Base-by-base conservation (phyloP, 2,329 filamentous ascomycete species). In the Aspergillus tanneri region DNA sequence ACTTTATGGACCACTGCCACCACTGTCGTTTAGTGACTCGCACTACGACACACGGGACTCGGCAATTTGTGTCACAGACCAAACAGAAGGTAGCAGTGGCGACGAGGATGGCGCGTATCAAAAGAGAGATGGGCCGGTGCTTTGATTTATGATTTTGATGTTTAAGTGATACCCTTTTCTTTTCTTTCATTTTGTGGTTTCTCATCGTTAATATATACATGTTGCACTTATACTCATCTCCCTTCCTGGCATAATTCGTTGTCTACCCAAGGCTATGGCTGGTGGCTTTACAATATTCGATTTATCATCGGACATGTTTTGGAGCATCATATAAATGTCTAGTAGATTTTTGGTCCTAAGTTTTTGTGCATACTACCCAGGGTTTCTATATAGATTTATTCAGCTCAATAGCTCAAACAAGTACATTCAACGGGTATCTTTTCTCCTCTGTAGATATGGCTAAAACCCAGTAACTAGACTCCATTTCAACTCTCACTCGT, bases 1-100 rank as follows among this genome's bases (percentile, higher is more conserved):
- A 35, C 55, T 57, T 9, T 72, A 72, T 51, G 69, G 67, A 3
- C 66, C 71, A 0, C 53, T 75, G 16, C 71, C 72, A 7, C 62
- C 62, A 10, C 48, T 72, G 5, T 61, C 66, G 4, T 72, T 73
- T 38, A 54, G 37, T n/a, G 52, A 55, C 25, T 35, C 55, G 9
- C 52, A 55, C 16, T 52, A 57, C 22, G 63, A 65, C 12, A 63
- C 58, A 28, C 57, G 61, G 12, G 59, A 62, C 41, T 60, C 65
- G 43, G 62, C 66, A 34, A 66, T 64, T 28, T 62, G 55, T 39
- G 59, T 61, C 9, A 24, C 55, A 9, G 62, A 59, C 2, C 43
- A 47, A 30, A 47, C 45, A 3, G 40, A 22, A 27, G 36, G 43
- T 43, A 19, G 37, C 28, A 51, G 50, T 35, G 49, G 42, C 30